A percentile compares a stretch with the other conserved stretches of the same genome.
These are phyloP conservation scores for Tardiomyces depauwii DNA, from an alignment of 1,139 yeast genomes.

Conservation along the genomic window DNA sequence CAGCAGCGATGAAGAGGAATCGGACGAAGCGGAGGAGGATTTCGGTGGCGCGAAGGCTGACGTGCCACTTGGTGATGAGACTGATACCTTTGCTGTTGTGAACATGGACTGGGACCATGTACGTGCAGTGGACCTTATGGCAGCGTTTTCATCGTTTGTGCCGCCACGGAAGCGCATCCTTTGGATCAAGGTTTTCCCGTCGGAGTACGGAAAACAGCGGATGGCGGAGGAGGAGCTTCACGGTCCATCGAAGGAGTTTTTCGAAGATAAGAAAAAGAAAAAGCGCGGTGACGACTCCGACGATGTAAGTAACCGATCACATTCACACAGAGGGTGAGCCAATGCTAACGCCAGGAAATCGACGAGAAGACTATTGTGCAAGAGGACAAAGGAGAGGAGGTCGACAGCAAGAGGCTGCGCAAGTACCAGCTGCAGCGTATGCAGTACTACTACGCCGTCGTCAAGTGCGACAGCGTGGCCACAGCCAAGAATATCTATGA, in stretches of 20 bases:
- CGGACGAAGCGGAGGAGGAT: slow-evolving; percentile 23
- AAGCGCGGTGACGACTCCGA: slow-evolving; percentile 17
- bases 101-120: slow-evolving; percentile 97
- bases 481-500: slow-evolving; percentile 73
- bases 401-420: slow-evolving; percentile 37
- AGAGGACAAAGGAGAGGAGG: slow-evolving; percentile 36
- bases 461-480: slow-evolving; percentile 60
- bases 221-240: slow-evolving; percentile 83
- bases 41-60: slow-evolving; percentile 40
- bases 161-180: slow-evolving; percentile 64
- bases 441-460: slow-evolving; percentile 91
- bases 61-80: slow-evolving; percentile 81
- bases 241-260: slow-evolving; percentile 88
- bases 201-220: slow-evolving; percentile 88
- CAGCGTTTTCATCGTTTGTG: slow-evolving; percentile 78
- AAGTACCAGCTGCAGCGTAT: slow-evolving; percentile 68
- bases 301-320: not conserved
- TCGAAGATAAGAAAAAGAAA: slow-evolving; percentile 35
- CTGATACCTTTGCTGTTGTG: slow-evolving; percentile 76
- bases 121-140: slow-evolving; percentile 76
- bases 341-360: slow-evolving; percentile 5
- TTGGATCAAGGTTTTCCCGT: slow-evolving; percentile 72
- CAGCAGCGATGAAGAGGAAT: slow-evolving; percentile 17
- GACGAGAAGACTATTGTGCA: slow-evolving; percentile 20
- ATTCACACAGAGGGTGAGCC: too few species aligned